Base-by-base conservation (phyloP, 139 green algal genomes). In the Edaphochlamys debaryana region DNA sequence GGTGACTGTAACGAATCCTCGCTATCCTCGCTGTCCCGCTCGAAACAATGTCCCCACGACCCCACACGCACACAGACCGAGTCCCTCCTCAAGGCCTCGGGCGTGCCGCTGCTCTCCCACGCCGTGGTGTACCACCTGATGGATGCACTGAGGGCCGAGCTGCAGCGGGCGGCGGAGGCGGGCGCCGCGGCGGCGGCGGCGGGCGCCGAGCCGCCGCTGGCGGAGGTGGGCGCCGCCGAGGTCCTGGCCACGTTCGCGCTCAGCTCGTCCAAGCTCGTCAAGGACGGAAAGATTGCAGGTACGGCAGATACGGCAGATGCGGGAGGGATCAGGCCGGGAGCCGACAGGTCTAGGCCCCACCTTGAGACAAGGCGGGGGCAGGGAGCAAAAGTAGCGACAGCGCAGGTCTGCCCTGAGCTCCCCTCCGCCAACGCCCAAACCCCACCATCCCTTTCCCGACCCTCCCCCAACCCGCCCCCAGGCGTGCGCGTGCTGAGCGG, bases 121-220 rank as follows among this genome's bases (percentile, higher is more conserved):
- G 79, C 85, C 30, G 88, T 98, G 54, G 97, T 98, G 72, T 98
- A 98, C 82, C 79, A 92, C 58, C 78, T 98, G 56, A 81, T 98
- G 76, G 93, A 96, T 48, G 88, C 94, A 29, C 63, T 93, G 4
- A 36, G 79, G 8, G 75, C 19, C 64, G 58, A 90, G 37, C 30
- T 91, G 67, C 48, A 79, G 52, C 66, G 78, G 68, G 86, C 15
- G 58, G 67, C 73, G 34, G 85, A 89, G 79, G 80, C 90, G 85
- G 71, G 52, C 34, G 52, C 71, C 11, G 73, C 56, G 54, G 73
- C 56, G 52, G 70, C 48, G 34, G 72, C 20, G 34, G 72, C 30
- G 27, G 34, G 27, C 38, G 80, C 6, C 37, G 73, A 67, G 1
- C 34, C 62, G 67, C 48, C 80, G 29, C 85, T 91, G 82, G 80